Base-by-base conservation (phyloP, 2,329 filamentous ascomycete species). In the Neodidymelliopsis sp. region DNA sequence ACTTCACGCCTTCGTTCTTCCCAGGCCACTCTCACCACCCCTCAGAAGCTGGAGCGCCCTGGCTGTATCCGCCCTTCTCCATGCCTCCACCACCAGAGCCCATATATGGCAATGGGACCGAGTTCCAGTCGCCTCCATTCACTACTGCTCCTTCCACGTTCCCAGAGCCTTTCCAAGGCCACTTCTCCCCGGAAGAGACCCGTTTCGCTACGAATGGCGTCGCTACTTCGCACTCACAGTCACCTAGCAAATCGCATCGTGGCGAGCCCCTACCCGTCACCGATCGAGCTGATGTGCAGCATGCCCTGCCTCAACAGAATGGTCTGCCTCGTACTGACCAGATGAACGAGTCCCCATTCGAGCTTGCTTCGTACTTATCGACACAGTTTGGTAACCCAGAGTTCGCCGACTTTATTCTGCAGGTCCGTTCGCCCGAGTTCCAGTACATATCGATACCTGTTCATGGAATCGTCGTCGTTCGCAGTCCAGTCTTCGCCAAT, bases 341-440 rank as follows among this genome's bases (percentile, higher is more conserved):
- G 18, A 51, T 64, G n/a, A 59, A 62, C 12, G 57, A 67, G 18
- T 60, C 60, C 4, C 55, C 62, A 2, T 65, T 68, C 19, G 67
- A 67, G 38, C 60, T 71, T n/a, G 65, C 62, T 4, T 56, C 60
- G 3, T 73, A 73, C 34, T 38, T 74, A 6, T 63, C 59, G 8
- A 54, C 63, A 3, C 64, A 70, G 23, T 71, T 73, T 38, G 68
- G 64, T 16, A 70, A 67, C 30, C 65, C 62, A 11, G 65, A 72
- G 18, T 72, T 71, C 38, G 67, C 71, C 23, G 72, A 75, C 34
- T 69, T 64, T 39, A 50, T 72, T 20, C 58, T 75, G 8, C 67
- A 74, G 40, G 52, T 75, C 30, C 65, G 63, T 19, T 65, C 63
- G 11, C 59, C 60, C 10, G 60, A 65, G 15, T 59, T 54, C 16